phyloP scores from a whole-genome alignment of 345 rosid species.

The Eucalyptus leucophloia region DNA sequence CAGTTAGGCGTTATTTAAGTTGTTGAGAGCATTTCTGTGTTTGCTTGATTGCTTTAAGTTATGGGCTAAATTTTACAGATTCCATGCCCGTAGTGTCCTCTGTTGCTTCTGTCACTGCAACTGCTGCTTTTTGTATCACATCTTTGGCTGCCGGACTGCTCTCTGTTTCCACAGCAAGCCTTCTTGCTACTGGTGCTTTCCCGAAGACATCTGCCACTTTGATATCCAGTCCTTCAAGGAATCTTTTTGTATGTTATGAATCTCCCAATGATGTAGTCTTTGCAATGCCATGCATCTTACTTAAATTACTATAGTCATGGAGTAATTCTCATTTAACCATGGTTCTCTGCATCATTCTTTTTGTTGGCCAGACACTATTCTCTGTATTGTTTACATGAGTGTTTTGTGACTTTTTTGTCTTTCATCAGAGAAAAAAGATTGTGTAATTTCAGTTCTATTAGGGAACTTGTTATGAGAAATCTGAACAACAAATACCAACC shows the following conservation, averaged over 20 bases:
- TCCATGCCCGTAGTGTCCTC: constrained; percentile 45
- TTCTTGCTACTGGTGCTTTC: constrained; percentile 58
- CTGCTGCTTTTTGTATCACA: constrained; percentile 42
- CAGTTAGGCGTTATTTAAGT: not conserved
- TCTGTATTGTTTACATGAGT: not conserved
- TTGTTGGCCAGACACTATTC: not conserved
- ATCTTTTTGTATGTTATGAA: constrained; percentile 53
- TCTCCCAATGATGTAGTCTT: not conserved
- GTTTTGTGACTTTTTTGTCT: not conserved
- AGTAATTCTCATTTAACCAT: not conserved
- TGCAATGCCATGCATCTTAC: not conserved
- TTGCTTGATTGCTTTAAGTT: not conserved
- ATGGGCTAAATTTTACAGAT: constrained; percentile 28
- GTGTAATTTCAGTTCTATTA: not conserved
- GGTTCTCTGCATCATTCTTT: not conserved
- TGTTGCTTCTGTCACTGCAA: constrained; percentile 31
- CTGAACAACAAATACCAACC: not conserved
- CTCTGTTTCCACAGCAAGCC: constrained; percentile 73
- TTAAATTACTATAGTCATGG: not conserved
- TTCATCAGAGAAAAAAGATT: not conserved
- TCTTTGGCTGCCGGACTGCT: constrained; percentile 58
- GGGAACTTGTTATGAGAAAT: not conserved
- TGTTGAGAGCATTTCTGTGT: not conserved
- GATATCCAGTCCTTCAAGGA: constrained; percentile 62
- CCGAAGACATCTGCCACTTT: constrained; percentile 38